Base-by-base conservation (phyloP, 805 yeast species). In the Kodamaea kakaduensis region DNA sequence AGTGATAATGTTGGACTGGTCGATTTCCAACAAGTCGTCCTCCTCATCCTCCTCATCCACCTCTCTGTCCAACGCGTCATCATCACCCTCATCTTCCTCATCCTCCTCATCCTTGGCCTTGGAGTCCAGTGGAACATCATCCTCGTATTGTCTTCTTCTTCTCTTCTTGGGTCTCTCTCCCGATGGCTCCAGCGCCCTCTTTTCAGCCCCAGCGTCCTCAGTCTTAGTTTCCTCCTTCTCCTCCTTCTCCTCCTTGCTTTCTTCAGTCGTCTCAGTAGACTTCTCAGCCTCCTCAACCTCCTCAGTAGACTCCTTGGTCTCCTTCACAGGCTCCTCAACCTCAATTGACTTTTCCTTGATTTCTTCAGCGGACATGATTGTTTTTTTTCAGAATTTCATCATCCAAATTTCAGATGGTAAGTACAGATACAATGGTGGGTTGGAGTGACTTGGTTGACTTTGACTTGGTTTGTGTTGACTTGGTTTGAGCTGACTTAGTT, bases 11-110 rank as follows among this genome's bases (percentile, higher is more conserved):
- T 88, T 89, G 25, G 87, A 66, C 25, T 82, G 69, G 52, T 85
- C 95, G 46, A 88, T 84, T 59, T 83, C 95, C 22, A 73, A 71
- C 45, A 86, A 67, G 49, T 83, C 90, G 48, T 84, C 95, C 22
- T 84, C 93, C 16, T 78, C 88, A 14, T 71, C 78, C 10, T 78
- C 85, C 14, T 76, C 87, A 22, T 71, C 80, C 20, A 67, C 76
- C 4, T 70, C 52, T 41, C 74, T 75, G 26, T 71, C 80, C 43
- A 75, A 67, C 9, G 53, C 59, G 31, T 63, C 75, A 14, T 64
- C 74, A 17, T 64, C 74, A 3, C 71, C 78, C 1, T 68, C 71
- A 6, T 68, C 72, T 7, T 54, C 61, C 5, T 60, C 71, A 41
- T 73, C 76, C 20, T 61, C 63, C 12, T 63, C 64, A 26, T 46